Evolutionary conservation across 2,329 filamentous ascomycete species (phyloP).

Genomic region (Emergomyces pasteurianus): DNA sequence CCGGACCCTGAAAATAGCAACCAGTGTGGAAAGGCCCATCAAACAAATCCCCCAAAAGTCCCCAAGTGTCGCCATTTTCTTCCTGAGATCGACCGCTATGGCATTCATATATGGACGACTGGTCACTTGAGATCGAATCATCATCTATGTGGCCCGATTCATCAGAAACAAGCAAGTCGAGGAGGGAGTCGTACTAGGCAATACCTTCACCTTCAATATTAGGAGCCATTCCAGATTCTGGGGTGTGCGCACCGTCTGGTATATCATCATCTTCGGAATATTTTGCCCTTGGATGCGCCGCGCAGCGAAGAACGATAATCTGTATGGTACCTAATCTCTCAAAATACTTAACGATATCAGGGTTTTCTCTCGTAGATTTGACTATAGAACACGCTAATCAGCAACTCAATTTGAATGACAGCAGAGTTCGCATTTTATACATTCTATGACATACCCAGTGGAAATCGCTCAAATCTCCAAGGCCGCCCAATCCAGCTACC

Average conservation of each 20-base stretch:
- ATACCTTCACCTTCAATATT: constrained; percentile 14
- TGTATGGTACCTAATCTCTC: constrained; percentile 19
- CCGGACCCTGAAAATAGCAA: not conserved
- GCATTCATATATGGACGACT: not conserved
- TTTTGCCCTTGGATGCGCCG: not conserved
- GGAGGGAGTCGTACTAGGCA: not conserved
- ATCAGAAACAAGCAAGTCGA: not conserved
- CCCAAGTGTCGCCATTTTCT: not conserved
- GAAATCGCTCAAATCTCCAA: constrained; percentile 42
- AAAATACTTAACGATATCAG: constrained; percentile 10
- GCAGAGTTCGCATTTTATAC: not conserved
- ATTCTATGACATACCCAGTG: constrained; percentile 29
- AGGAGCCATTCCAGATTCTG: constrained; percentile 14
- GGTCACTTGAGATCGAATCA: not conserved
- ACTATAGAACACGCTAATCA: not conserved
- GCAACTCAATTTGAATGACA: not conserved
- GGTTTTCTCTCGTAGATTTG: not conserved
- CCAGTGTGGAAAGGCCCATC: not conserved
- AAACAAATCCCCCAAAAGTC: not conserved
- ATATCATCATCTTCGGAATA: constrained; percentile 12
- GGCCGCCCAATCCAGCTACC: constrained; percentile 39
- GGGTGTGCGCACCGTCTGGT: constrained; percentile 8
- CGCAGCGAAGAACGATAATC: constrained; percentile 20
- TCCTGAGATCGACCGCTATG: not conserved
- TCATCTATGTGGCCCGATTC: not conserved